phyloP scores from a whole-genome alignment of 2,329 filamentous ascomycete genomes.

The Torrubiella hemipterigena region DNA sequence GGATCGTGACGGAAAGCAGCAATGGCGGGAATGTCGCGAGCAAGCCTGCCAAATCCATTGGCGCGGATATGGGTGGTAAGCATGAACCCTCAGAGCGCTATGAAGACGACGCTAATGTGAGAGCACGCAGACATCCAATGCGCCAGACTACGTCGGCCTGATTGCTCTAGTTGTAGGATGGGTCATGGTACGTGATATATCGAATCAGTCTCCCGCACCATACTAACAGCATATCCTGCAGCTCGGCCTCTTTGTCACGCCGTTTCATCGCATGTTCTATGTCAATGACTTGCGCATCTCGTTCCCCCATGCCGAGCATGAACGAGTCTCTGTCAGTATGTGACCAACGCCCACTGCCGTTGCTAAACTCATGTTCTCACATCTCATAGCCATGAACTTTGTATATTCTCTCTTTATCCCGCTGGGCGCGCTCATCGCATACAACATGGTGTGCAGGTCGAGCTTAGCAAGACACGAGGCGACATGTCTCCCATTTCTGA shows the following conservation, averaged over 20 bases:
- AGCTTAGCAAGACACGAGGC: slow-evolving; percentile 73
- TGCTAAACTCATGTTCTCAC: neutral
- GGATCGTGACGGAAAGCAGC: too few species aligned
- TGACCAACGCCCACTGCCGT: slow-evolving; percentile 7
- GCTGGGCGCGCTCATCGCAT: slow-evolving; percentile 50
- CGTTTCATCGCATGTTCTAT: slow-evolving; percentile 91
- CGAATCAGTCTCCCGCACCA: neutral
- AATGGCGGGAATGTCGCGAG: too few species aligned
- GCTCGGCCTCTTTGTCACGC: slow-evolving; percentile 41
- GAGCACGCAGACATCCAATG: slow-evolving; percentile 69
- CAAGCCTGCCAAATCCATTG: too few species aligned
- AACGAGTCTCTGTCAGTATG: slow-evolving; percentile 71
- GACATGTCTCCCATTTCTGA: slow-evolving; percentile 68
- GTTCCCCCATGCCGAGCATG: slow-evolving; percentile 73
- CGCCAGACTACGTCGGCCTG: slow-evolving; percentile 78
- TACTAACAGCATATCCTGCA: slow-evolving; percentile 8
- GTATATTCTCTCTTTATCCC: slow-evolving; percentile 68
- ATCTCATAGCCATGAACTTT: slow-evolving; percentile 52
- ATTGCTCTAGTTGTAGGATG: slow-evolving; percentile 56
- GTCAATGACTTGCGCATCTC: slow-evolving; percentile 75
- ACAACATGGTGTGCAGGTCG: slow-evolving; percentile 50
- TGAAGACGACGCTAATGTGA: too few species aligned
- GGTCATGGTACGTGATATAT: slow-evolving; percentile 37
- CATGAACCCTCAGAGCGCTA: too few species aligned
- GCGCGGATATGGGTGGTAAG: neutral